Percentiles rank a stretch among this genome's conserved stretches.
Conservation (phyloP, 768 basidiomycete species). For the Scleroderma bovista region DNA sequence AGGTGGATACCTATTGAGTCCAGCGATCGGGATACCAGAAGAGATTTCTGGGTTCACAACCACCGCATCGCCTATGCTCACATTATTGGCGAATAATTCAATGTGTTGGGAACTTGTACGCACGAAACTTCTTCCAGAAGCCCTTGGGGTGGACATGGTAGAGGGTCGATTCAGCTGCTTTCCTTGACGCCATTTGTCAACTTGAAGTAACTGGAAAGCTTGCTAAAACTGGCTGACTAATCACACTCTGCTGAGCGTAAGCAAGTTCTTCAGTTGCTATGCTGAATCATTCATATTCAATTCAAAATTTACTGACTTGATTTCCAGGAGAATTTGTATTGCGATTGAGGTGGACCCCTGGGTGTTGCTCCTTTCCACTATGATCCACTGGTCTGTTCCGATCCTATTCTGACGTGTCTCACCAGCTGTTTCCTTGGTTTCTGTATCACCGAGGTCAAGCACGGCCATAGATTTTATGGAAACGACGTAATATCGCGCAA, state of each 20-base stretch:
- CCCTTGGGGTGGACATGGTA: conserved; percentile 88
- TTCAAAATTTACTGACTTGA: no score
- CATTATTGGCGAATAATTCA: conserved; percentile 3
- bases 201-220: no score
- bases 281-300: no score
- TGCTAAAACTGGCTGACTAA: no score
- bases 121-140: conserved; percentile 97
- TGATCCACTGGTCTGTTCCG: no score
- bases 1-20: conserved; percentile 72
- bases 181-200: conserved; percentile 62
- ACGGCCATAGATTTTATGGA: no score
- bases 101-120: conserved; percentile 24
- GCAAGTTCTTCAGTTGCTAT: no score
- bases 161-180: conserved; percentile 79
- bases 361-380: no score
- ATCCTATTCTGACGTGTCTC: no score
- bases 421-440: background rate
- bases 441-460: background rate
- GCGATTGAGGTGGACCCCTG: no score
- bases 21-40: conserved; percentile 75
- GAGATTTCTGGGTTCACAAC: conserved; percentile 90
- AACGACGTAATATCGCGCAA: conserved; percentile 30
- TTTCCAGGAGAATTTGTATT: no score
- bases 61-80: conserved; percentile 63
- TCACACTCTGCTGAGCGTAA: no score